These are phyloP conservation scores for Hondaea fermentalgiana DNA, from an alignment of 108 stramenopile genomes.

Conservation along the genomic window DNA sequence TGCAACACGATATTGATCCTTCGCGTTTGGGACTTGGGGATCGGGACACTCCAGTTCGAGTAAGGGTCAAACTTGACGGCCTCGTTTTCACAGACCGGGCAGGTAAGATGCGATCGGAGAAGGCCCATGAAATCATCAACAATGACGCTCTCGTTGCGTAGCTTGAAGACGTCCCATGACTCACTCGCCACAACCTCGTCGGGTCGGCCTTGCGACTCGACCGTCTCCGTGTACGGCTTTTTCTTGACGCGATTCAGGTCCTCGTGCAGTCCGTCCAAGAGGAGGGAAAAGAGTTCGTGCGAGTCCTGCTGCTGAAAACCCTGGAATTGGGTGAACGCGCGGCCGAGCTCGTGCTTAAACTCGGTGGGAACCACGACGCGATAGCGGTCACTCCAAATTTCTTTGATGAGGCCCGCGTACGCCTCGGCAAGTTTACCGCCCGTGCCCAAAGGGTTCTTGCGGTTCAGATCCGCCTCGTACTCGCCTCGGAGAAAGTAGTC, in stretches of 20 bases:
- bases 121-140: constrained; percentile 75
- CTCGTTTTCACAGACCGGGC: constrained; percentile 68
- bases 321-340: constrained; percentile 73
- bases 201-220: constrained; percentile 74
- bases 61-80: constrained; percentile 80
- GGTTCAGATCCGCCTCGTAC: constrained; percentile 57
- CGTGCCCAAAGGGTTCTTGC: constrained; percentile 71
- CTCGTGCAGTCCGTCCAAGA: constrained; percentile 83
- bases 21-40: constrained; percentile 44
- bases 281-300: constrained; percentile 74
- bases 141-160: constrained; percentile 73
- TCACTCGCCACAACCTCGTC: constrained; percentile 67
- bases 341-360: constrained; percentile 68
- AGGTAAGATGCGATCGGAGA: constrained; percentile 74
- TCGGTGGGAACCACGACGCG: constrained; percentile 62
- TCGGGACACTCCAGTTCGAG: constrained; percentile 66
- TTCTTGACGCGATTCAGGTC: constrained; percentile 62
- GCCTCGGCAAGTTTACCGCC: constrained; percentile 70
- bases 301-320: constrained; percentile 80
- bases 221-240: constrained; percentile 77
- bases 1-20: constrained; percentile 21
- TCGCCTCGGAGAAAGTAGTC: constrained; percentile 46
- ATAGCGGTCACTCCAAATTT: constrained; percentile 70
- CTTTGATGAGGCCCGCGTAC: constrained; percentile 65
- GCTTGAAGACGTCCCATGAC: constrained; percentile 68